Evolutionary conservation across 2,329 filamentous ascomycete species (phyloP), one percentile per base, ranked within the genome.

Genomic region (Monosporascus sp.): DNA sequence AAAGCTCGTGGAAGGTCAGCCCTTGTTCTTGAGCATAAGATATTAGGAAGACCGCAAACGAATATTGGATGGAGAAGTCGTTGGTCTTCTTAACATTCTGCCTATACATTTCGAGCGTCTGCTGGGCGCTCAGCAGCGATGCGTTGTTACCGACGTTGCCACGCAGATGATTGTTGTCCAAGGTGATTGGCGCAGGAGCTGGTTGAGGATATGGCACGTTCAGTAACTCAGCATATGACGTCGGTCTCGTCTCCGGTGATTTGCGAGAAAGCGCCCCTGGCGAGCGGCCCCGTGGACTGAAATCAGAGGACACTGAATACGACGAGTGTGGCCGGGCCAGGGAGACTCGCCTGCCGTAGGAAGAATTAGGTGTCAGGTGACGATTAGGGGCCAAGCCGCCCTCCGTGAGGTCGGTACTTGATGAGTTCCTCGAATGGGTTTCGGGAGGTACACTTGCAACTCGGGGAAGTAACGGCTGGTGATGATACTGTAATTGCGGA

Each of bases 61-160:
- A 94, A 70, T 97, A 97, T 70, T 97, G 91, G 36, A 96, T 89
- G 4, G 88, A 86, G 17, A 87, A 80, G 70, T 97, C 91, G 57
- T 88, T 94, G 3, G 94, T 96, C 76, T 99, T 99, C 75, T 97
- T 97, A 54, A 97, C 90, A 66, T 97, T 99, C 52, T 88, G 87
- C 45, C 93, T 83, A 70, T 99, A 99, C 93, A 97, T 97, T 52
- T 97, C 92, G 48, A 99, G 81, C 2, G 94, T 99, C 73, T 97
- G 92, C 67, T 93, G 89, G 36, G 90, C 87, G 65, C 90, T 92
- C 31, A 99, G 81, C 14, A 99, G 79, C 20, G 92, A 96, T 3
- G 93, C 93, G 74, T 96, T 96, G 66, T 84, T 88, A 45, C 94
- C 94, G 24, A 99, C 86, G 17, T 83, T 86, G 52, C 80, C 85